These are phyloP conservation scores for Cyclotella sp. DNA, from an alignment of 108 stramenopile species.

Conservation along the genomic window DNA sequence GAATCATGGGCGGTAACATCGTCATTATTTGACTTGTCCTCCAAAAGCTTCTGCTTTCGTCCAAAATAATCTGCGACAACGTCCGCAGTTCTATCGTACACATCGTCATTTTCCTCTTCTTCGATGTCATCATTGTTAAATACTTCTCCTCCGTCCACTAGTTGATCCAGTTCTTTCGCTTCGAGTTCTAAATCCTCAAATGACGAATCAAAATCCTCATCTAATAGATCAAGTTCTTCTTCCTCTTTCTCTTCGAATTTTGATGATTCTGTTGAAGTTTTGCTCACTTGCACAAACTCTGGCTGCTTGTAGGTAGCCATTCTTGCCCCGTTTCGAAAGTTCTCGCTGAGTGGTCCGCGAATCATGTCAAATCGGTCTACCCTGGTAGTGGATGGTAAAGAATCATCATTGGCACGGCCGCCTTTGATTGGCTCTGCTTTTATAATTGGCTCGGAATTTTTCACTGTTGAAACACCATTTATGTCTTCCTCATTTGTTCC, in stretches of 20 bases:
- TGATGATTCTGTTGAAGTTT: background rate
- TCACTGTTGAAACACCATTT: too few species aligned
- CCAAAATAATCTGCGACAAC: background rate
- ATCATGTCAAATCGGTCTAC: constrained; percentile 8
- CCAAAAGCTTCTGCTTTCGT: background rate
- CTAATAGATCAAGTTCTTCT: background rate
- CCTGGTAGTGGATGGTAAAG: background rate
- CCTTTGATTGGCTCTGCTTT: background rate
- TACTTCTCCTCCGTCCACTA: constrained; percentile 20
- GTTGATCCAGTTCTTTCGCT: background rate
- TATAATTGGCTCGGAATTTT: background rate
- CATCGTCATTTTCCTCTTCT: constrained; percentile 9
- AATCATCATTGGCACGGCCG: background rate
- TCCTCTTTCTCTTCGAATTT: background rate
- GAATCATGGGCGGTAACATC: background rate
- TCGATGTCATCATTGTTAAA: background rate
- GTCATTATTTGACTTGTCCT: background rate
- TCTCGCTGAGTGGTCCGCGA: constrained; percentile 31
- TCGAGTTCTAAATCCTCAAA: constrained; percentile 12
- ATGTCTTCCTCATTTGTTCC: too few species aligned
- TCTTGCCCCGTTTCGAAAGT: constrained; percentile 37
- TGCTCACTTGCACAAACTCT: constrained; percentile 4
- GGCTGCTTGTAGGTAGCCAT: constrained; percentile 35
- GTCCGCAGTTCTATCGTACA: background rate
- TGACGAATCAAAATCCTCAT: background rate